Base-by-base conservation (phyloP, 2,329 filamentous ascomycete genomes). In the Colletotrichum navitas region DNA sequence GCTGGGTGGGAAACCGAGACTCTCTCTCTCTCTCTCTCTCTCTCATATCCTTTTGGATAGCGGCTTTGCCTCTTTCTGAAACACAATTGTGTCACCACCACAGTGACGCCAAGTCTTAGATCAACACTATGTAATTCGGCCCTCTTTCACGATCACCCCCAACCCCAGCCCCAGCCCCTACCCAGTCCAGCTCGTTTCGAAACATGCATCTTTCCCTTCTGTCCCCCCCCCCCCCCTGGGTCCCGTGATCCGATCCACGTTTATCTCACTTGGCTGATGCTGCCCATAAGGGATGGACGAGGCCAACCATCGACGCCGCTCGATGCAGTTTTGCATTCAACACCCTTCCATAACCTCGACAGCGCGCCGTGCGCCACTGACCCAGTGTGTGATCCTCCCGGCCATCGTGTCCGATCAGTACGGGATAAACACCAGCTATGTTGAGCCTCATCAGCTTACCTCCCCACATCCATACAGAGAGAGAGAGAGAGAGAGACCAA, bases 131-230 rank as follows among this genome's bases (percentile, higher is more conserved):
- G 45, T n/a, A 3, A 29, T 11, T 16, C 32, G 45, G 11, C 45
- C 61, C 21, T 45, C 24, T 45, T 8, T 36, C 7, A 10, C 34
- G 1, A 8, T 36, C 52, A 36, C 5, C 47, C n/a, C n/a, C n/a
- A n/a, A n/a, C n/a, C n/a, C n/a, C n/a, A n/a, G n/a, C n/a, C n/a
- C 32, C n/a, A 34, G 6, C 2, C 18, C 36, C 36, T 11, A 29
- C 36, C 52, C 26, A n/a, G 43, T 58, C 39, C 47, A 49, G 34
- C 49, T 55, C 26, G 68, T 63, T 71, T 71, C 52, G 59, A 71
- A 71, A 58, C 52, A 71, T 59, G 65, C 68, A 8, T 12, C 59
- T 47, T 63, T 47, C 59, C 59, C 43, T 67, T 67, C 51, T 45
- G 18, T 29, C 21, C 7, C 32, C 3, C 58, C 39, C 14, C 12